Evolutionary conservation across 73 alveolate genomes (phyloP).

Genomic region (Paramecium octaurelia): DNA sequence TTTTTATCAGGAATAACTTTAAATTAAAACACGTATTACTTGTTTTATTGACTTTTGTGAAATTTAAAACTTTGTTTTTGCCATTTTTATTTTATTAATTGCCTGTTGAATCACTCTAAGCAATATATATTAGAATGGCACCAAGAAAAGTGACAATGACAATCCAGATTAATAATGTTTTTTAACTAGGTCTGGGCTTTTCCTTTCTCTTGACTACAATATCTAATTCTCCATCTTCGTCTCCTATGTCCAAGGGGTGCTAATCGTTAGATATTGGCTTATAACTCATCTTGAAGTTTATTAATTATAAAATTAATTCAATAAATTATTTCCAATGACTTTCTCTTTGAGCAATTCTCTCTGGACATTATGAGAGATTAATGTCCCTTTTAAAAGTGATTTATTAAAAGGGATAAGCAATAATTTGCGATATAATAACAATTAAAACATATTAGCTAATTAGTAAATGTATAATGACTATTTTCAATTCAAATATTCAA

Average conservation of each 20-base stretch:
- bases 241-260: background rate
- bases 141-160: background rate
- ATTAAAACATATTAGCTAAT: background rate
- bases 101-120: background rate
- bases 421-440: background rate
- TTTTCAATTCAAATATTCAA: background rate
- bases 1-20: background rate
- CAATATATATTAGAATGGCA: background rate
- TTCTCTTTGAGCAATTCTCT: background rate
- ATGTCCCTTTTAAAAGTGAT: no score
- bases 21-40: background rate
- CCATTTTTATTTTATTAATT: background rate
- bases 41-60: background rate
- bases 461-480: background rate
- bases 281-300: background rate
- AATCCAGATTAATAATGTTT: background rate
- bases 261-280: conserved; percentile 6
- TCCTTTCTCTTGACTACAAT: background rate
- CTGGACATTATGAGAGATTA: background rate
- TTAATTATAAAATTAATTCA: background rate
- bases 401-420: no score
- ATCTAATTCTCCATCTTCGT: conserved; percentile 8
- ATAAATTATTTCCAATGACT: background rate
- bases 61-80: background rate
- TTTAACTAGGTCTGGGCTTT: background rate